These are phyloP conservation scores for Termitomyces sp. DNA, from an alignment of 768 basidiomycete species.

Conservation along the genomic window DNA sequence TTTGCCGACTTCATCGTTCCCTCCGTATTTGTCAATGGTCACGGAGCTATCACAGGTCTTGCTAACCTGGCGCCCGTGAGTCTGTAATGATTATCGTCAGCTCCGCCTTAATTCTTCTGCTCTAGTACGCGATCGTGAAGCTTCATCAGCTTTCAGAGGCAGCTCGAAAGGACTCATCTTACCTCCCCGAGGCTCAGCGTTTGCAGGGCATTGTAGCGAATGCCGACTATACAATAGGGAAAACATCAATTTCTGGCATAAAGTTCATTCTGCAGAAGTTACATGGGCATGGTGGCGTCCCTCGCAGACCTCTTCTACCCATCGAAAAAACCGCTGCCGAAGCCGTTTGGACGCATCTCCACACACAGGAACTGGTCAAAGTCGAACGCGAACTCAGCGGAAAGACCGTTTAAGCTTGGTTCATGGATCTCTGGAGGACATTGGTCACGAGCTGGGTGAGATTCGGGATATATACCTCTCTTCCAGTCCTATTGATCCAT, in stretches of 20 bases:
- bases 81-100: conserved; percentile 4
- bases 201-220: conserved; percentile 79
- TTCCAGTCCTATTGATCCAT: conserved; percentile 9
- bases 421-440: conserved; percentile 8
- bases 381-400: conserved; percentile 55
- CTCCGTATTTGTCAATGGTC: conserved; percentile 63
- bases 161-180: conserved; percentile 46
- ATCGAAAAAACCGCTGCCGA: conserved; percentile 50
- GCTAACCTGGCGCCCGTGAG: conserved; percentile 77
- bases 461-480: neutral
- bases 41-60: conserved; percentile 89
- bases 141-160: conserved; percentile 60
- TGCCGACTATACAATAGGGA: conserved; percentile 77
- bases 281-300: conserved; percentile 75
- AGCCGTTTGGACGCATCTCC: conserved; percentile 67
- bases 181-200: conserved; percentile 63
- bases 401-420: conserved; percentile 23
- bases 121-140: conserved; percentile 51
- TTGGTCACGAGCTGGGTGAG: conserved; percentile 2
- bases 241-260: conserved; percentile 75
- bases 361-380: conserved; percentile 62
- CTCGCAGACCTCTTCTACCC: conserved; percentile 75
- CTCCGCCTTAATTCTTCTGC: conserved; percentile 7
- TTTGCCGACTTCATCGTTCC: conserved; percentile 81
- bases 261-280: conserved; percentile 73